Evolutionary conservation across 1,284 basidiomycete genomes (phyloP).

Genomic region (Moesziomyces aphidis): DNA sequence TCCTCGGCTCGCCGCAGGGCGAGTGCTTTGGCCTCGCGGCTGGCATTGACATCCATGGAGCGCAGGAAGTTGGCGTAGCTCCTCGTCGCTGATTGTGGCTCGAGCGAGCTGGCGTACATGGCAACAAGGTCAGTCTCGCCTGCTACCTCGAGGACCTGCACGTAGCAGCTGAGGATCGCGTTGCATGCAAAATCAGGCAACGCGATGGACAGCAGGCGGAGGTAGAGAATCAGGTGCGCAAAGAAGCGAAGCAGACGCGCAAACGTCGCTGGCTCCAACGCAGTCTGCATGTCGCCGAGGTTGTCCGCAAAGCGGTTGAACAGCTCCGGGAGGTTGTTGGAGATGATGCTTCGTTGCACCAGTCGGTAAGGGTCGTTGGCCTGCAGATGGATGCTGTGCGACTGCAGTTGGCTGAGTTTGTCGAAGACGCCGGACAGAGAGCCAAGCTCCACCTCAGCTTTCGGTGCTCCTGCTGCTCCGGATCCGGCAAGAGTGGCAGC

Average conservation of each 20-base stretch:
- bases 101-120: conserved; percentile 89
- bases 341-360: conserved; percentile 85
- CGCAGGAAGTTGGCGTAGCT: conserved; percentile 92
- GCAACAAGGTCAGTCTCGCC: conserved; percentile 88
- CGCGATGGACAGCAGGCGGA: conserved; percentile 78
- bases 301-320: conserved; percentile 57
- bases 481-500: conserved; percentile 14
- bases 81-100: conserved; percentile 86
- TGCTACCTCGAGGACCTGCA: conserved; percentile 79
- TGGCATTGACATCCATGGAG: conserved; percentile 77
- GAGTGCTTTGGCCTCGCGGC: conserved; percentile 76
- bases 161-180: conserved; percentile 86
- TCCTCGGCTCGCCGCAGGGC: conserved; percentile 83
- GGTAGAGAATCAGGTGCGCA: conserved; percentile 90
- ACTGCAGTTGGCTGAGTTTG: conserved; percentile 56
- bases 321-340: conserved; percentile 75
- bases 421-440: conserved; percentile 57
- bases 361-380: conserved; percentile 86
- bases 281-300: conserved; percentile 51
- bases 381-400: conserved; percentile 52
- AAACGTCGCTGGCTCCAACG: conserved; percentile 46
- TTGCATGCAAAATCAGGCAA: conserved; percentile 75
- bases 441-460: conserved; percentile 18
- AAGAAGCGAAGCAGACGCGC: conserved; percentile 81
- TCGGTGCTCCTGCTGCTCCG: conserved; percentile 5